A percentile compares a stretch with the other conserved stretches of the same genome.
Conservation (phyloP, 257 asterid genomes). For the Forsythia suspensa region DNA sequence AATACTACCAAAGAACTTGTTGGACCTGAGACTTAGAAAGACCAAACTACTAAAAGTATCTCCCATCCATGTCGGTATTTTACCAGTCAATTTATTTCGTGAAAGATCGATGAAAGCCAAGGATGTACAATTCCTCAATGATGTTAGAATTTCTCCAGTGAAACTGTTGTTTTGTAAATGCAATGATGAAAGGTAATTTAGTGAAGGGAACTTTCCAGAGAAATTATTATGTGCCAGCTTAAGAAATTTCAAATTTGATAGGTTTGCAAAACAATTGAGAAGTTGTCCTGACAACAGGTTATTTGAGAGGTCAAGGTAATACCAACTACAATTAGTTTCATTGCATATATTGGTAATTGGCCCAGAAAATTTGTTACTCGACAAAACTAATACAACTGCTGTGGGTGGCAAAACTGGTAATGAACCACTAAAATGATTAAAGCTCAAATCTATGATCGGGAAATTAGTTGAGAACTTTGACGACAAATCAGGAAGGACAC, state of each 20-base stretch:
- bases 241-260: neutral
- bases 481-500: constrained; percentile 15
- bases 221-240: constrained; percentile 17
- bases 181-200: neutral
- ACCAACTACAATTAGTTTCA: neutral
- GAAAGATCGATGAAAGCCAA: constrained; percentile 9
- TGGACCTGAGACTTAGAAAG: neutral
- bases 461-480: neutral
- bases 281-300: constrained; percentile 21
- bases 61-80: constrained; percentile 4
- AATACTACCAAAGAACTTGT: neutral
- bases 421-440: neutral
- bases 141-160: constrained; percentile 9
- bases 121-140: neutral
- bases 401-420: neutral
- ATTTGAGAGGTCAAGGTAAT: constrained; percentile 25
- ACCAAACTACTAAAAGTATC: neutral
- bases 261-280: constrained; percentile 19
- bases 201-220: constrained; percentile 1
- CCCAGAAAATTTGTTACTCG: constrained; percentile 15
- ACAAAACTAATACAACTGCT: neutral
- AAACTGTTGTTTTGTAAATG: constrained; percentile 11
- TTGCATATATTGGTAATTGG: constrained; percentile 15
- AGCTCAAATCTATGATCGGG: constrained; percentile 10
- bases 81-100: neutral